Evolutionary conservation across 2,329 filamentous ascomycete genomes (phyloP).

Genomic region (Fusarium veterinarium): DNA sequence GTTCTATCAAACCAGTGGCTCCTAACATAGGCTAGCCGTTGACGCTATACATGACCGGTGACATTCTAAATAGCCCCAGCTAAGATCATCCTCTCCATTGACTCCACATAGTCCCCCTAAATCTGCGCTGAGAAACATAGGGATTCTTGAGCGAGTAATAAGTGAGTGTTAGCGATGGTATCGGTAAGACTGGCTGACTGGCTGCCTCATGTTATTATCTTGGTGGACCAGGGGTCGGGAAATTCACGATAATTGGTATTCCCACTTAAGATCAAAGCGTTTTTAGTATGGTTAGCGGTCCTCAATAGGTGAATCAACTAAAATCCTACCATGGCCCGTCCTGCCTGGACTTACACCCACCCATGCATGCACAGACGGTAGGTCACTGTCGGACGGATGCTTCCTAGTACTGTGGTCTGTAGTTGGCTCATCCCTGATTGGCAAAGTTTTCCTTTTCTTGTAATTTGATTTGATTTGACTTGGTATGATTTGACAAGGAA

Average conservation of each 20-base stretch:
- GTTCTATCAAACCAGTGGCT: conserved; percentile 27
- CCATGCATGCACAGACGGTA: conserved; percentile 15
- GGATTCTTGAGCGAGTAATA: not conserved
- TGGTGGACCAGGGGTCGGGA: conserved; percentile 9
- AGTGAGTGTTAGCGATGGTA: not conserved
- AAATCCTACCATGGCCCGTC: not conserved
- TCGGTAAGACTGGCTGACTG: conserved; percentile 2
- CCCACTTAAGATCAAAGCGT: conserved; percentile 2
- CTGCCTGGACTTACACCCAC: not conserved
- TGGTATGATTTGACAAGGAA: conserved; percentile 6
- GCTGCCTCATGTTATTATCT: conserved; percentile 4
- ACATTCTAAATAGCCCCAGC: conserved; percentile 18
- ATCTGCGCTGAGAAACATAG: conserved; percentile 4
- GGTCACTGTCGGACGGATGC: conserved; percentile 5
- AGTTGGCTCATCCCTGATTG: conserved; percentile 4
- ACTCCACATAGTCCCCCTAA: conserved; percentile 18
- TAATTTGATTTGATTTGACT: conserved; percentile 2
- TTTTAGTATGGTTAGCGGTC: not conserved
- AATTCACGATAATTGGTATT: conserved; percentile 15
- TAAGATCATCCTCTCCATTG: conserved; percentile 18
- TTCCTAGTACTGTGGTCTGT: not conserved
- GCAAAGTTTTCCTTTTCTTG: conserved; percentile 4
- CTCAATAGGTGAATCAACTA: not conserved
- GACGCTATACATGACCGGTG: conserved; percentile 34
- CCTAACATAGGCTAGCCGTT: conserved; percentile 31